Percentiles rank a stretch among this genome's conserved stretches.
These are phyloP conservation scores for Sodiomyces alkalinus DNA, from an alignment of 2,329 filamentous ascomycete genomes.

Conservation along the genomic window DNA sequence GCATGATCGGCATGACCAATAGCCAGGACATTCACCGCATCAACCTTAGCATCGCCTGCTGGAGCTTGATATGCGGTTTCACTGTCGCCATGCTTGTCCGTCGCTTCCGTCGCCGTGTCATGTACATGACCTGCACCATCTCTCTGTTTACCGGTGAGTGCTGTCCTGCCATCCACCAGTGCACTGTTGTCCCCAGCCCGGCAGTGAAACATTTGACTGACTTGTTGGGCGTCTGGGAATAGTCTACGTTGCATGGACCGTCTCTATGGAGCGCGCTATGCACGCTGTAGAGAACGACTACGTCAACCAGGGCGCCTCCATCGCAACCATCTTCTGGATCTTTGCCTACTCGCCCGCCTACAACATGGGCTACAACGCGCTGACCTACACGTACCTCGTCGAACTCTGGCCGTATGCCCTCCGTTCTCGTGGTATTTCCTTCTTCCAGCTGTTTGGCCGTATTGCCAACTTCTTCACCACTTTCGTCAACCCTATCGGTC, in stretches of 20 bases:
- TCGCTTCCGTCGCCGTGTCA: constrained; percentile 25
- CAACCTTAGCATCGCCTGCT: constrained; percentile 31
- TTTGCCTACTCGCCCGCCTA: constrained; percentile 39
- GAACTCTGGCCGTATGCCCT: constrained; percentile 44
- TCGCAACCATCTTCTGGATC: constrained; percentile 36
- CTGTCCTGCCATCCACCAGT: not conserved
- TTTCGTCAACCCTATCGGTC: constrained; percentile 9
- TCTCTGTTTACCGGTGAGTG: constrained; percentile 7
- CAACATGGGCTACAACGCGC: constrained; percentile 45
- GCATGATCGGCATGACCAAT: constrained; percentile 28
- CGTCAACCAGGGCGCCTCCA: constrained; percentile 16
- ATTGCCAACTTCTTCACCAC: constrained; percentile 8
- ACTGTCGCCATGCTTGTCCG: constrained; percentile 26
- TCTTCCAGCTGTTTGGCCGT: constrained; percentile 17
- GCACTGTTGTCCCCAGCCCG: not conserved
- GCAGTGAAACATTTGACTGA: not conserved
- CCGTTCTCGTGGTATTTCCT: constrained; percentile 35
- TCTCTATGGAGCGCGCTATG: constrained; percentile 23
- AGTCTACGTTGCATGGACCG: constrained; percentile 39
- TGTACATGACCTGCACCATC: constrained; percentile 32
- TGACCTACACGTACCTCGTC: constrained; percentile 43
- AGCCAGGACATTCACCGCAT: constrained; percentile 23
- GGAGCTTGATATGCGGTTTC: constrained; percentile 28
- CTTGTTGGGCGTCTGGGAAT: constrained; percentile 24
- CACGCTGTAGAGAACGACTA: constrained; percentile 13